Evolutionary conservation across 2,329 filamentous ascomycete genomes (phyloP).

Genomic region (Scopulariopsis brevicaulis): DNA sequence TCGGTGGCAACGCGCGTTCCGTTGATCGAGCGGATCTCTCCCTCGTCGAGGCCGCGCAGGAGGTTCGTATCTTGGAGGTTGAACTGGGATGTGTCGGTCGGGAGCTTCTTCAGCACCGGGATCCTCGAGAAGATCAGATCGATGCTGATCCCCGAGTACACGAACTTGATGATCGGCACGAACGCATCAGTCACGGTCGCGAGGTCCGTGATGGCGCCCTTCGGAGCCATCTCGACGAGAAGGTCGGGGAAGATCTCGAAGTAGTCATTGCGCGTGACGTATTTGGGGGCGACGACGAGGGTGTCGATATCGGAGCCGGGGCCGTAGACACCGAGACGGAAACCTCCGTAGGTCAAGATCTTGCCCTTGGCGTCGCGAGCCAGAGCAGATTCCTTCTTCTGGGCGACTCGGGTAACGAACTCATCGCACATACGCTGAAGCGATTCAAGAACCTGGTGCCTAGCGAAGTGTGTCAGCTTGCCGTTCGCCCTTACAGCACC

Average conservation of each 20-base stretch:
- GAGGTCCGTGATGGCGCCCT: constrained; percentile 74
- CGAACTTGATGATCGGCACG: constrained; percentile 95
- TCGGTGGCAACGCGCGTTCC: constrained; percentile 91
- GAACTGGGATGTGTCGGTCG: constrained; percentile 48
- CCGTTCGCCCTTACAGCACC: not conserved
- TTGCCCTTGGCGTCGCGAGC: constrained; percentile 80
- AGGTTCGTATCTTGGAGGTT: constrained; percentile 75
- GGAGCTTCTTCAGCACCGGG: constrained; percentile 57
- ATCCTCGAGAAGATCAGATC: constrained; percentile 85
- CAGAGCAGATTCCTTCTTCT: constrained; percentile 57
- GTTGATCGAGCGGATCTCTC: constrained; percentile 80
- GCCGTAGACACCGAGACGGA: constrained; percentile 84
- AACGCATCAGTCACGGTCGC: constrained; percentile 81
- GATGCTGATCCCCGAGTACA: constrained; percentile 83
- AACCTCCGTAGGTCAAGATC: constrained; percentile 94
- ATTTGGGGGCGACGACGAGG: constrained; percentile 80
- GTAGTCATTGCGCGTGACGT: constrained; percentile 82
- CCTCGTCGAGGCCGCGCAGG: constrained; percentile 75
- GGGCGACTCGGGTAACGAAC: constrained; percentile 75
- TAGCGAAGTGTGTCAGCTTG: constrained; percentile 19
- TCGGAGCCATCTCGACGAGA: constrained; percentile 63
- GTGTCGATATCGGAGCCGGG: constrained; percentile 98
- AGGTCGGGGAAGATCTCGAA: constrained; percentile 80
- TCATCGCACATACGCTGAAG: constrained; percentile 73
- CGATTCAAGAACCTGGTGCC: constrained; percentile 60